These are phyloP conservation scores for Monoraphidium neglectum DNA, from an alignment of 139 green algal species.

Conservation along the genomic window DNA sequence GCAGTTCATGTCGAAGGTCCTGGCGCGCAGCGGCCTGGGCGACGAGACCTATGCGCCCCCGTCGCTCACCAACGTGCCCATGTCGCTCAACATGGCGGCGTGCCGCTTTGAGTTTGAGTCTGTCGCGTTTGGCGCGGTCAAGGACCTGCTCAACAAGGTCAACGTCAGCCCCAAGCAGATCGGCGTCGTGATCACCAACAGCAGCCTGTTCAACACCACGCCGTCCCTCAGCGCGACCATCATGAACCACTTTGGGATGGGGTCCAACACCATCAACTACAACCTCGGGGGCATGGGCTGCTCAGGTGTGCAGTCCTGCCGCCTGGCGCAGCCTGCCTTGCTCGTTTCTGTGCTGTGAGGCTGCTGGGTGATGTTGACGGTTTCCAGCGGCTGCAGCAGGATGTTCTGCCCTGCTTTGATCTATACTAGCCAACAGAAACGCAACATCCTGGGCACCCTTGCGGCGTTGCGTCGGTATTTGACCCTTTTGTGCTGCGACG, in stretches of 20 bases:
- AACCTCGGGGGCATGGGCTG: slow-evolving; percentile 95
- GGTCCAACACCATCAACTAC: slow-evolving; percentile 88
- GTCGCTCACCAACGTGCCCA: slow-evolving; percentile 35
- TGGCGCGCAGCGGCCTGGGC: slow-evolving; percentile 76
- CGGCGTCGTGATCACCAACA: too few species aligned
- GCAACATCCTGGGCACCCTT: too few species aligned
- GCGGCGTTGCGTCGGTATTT: too few species aligned
- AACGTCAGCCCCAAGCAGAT: too few species aligned
- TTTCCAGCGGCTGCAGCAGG: too few species aligned
- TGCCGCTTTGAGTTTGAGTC: slow-evolving; percentile 86
- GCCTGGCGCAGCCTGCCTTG: too few species aligned
- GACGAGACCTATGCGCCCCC: slow-evolving; percentile 87
- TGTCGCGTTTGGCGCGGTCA: slow-evolving; percentile 78
- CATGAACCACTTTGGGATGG: slow-evolving; percentile 77
- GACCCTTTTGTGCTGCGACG: too few species aligned
- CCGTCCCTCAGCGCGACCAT: slow-evolving; percentile 94
- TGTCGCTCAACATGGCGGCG: slow-evolving; percentile 67
- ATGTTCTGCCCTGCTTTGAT: too few species aligned
- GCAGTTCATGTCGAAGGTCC: slow-evolving; percentile 85
- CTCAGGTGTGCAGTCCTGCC: too few species aligned
- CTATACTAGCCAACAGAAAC: too few species aligned
- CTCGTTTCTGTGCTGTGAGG: too few species aligned
- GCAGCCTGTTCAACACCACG: slow-evolving; percentile 96
- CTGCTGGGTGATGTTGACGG: too few species aligned
- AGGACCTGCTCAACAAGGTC: slow-evolving; percentile 67